Base-by-base conservation (phyloP, 345 rosid genomes). In the Murraya paniculata region DNA sequence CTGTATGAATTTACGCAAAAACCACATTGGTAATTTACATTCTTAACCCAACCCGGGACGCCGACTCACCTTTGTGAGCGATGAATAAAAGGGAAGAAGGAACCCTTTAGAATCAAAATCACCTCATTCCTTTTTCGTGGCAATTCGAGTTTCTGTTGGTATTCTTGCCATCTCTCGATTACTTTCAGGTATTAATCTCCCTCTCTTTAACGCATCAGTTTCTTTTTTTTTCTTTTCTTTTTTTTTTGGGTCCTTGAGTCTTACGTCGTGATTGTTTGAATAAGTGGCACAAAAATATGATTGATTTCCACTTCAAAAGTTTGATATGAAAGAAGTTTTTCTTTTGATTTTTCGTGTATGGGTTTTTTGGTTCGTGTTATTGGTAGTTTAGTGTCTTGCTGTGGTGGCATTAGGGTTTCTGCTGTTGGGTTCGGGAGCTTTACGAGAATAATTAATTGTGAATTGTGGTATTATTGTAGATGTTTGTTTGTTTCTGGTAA, bases 391-490 rank as follows among this genome's bases (percentile, higher is more conserved):
- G 30, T 21, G 31, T 45, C 27, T 7, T 13, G 11, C 38, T 74
- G 16, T 48, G 30, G n/a, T 64, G 21, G 71, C 21, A n/a, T 50
- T 30, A 75, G 78, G 62, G 48, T 75, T 75, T 30, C 21, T 48
- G 48, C 10, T 57, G 8, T 58, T 14, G 65, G 36, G n/a, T 72
- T 72, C 19, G 14, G 48, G 36, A 21, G 25, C 48, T 65, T 28
- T 3, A 22, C 22, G 10, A 3, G 24, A 35, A 4, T 64, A 4
- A 21, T 19, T 19, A 2, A 21, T 33, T 4, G 41, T 65, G 22
- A 8, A 28, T 27, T 50, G 25, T 18, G 25, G 28, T 2, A 25
- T 36, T 60, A 11, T 35, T 57, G 13, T 3, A 48, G 1, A 4
- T 19, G 69, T 2, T 41, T n/a, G 27, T 66, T 41, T 45, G 6